These are phyloP conservation scores for Ceraceosorus guamensis DNA, from an alignment of 1,284 basidiomycete species.

Conservation along the genomic window DNA sequence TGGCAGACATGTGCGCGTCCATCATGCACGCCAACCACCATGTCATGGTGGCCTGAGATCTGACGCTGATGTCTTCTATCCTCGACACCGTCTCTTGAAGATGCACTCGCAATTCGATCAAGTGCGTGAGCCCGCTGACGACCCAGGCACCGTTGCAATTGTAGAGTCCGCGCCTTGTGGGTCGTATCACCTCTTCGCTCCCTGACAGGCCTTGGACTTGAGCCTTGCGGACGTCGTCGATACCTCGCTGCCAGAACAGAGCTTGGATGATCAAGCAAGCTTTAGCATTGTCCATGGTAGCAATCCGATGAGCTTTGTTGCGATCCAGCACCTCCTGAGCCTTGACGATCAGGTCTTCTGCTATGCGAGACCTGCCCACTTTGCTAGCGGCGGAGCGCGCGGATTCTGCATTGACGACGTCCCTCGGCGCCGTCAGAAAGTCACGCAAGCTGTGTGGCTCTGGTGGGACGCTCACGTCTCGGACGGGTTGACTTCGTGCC, in stretches of 20 bases:
- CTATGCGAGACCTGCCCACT: slow-evolving; percentile 64
- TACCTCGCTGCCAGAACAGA: slow-evolving; percentile 12
- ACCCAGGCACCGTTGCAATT: slow-evolving; percentile 24
- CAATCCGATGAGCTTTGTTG: slow-evolving; percentile 71
- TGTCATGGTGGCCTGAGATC: slow-evolving; percentile 54
- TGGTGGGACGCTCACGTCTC: not conserved
- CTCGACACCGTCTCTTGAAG: slow-evolving; percentile 24
- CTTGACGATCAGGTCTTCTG: slow-evolving; percentile 64
- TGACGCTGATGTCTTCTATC: slow-evolving; percentile 19
- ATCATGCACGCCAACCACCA: slow-evolving; percentile 66
- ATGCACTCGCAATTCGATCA: slow-evolving; percentile 32
- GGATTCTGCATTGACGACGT: not conserved
- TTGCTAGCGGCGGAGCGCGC: not conserved
- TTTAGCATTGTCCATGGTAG: slow-evolving; percentile 67
- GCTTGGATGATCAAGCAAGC: slow-evolving; percentile 29
- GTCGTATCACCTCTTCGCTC: not conserved
- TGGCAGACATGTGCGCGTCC: slow-evolving; percentile 59
- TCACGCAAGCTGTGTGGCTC: not conserved
- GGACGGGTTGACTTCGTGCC: not conserved
- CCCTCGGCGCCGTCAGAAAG: not conserved
- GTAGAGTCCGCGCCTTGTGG: slow-evolving; percentile 14
- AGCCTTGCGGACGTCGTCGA: not conserved
- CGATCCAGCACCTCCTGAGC: slow-evolving; percentile 57
- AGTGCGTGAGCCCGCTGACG: slow-evolving; percentile 25
- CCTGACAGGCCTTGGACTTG: slow-evolving; percentile 3